Percentiles rank a stretch among this genome's conserved stretches.
phyloP scores from a whole-genome alignment of 2,329 filamentous ascomycete species.

The Zalaria sp. region DNA sequence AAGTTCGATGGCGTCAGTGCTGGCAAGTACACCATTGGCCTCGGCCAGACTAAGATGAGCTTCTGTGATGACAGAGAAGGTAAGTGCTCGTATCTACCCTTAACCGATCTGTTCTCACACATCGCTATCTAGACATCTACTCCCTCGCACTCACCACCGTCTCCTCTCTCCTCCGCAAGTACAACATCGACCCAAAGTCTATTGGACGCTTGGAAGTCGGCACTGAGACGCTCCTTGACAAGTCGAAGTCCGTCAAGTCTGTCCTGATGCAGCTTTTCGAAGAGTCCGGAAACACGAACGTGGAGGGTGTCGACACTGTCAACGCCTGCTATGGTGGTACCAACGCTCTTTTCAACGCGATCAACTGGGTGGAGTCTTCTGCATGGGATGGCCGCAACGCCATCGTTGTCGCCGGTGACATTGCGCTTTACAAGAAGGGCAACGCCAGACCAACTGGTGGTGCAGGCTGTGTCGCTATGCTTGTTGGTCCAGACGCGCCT shows the following conservation, averaged over 20 bases:
- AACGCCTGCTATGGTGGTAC: constrained; percentile 42
- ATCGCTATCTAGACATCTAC: constrained; percentile 31
- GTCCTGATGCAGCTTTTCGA: constrained; percentile 40
- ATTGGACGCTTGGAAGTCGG: constrained; percentile 40
- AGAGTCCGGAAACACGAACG: constrained; percentile 37
- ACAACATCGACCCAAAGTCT: constrained; percentile 35
- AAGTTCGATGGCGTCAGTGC: constrained; percentile 39
- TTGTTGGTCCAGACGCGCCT: constrained; percentile 36
- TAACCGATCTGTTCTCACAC: no score
- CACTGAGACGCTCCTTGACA: constrained; percentile 40
- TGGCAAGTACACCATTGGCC: constrained; percentile 41
- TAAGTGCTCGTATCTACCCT: constrained; percentile 11
- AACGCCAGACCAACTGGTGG: constrained; percentile 38
- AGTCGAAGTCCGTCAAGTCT: constrained; percentile 41
- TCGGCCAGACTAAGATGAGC: constrained; percentile 41
- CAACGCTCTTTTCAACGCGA: constrained; percentile 38
- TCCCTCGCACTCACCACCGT: constrained; percentile 37
- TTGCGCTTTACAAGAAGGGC: constrained; percentile 41
- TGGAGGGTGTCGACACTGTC: constrained; percentile 39
- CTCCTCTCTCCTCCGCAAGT: constrained; percentile 37
- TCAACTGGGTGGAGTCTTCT: constrained; percentile 41
- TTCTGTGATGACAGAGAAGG: constrained; percentile 41
- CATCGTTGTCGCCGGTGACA: constrained; percentile 38
- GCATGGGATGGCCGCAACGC: constrained; percentile 39
- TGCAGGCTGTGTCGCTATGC: constrained; percentile 39